Evolutionary conservation across 2,329 filamentous ascomycete species (phyloP).

Genomic region (Bimuria novae-zelandiae): DNA sequence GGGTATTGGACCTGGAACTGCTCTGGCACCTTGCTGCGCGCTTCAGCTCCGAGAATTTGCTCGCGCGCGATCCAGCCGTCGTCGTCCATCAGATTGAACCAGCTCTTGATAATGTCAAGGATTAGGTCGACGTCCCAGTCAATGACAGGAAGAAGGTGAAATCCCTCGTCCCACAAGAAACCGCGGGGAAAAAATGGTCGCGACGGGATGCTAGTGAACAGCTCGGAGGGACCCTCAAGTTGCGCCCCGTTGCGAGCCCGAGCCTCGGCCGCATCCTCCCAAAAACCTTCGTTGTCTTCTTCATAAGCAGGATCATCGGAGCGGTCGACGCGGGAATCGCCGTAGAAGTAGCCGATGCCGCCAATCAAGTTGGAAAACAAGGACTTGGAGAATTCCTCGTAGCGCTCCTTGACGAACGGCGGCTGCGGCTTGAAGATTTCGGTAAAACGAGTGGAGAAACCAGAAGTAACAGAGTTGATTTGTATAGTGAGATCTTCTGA

Average conservation of each 20-base stretch:
- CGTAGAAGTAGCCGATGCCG: conserved; percentile 94
- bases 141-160: conserved; percentile 86
- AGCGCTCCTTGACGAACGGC: conserved; percentile 75
- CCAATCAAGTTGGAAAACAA: conserved; percentile 95
- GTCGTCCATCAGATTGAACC: conserved; percentile 94
- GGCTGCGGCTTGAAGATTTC: conserved; percentile 72
- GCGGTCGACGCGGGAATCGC: conserved; percentile 83
- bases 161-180: conserved; percentile 98
- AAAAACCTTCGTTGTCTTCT: conserved; percentile 93
- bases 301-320: conserved; percentile 93
- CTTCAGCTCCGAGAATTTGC: conserved; percentile 90
- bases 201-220: conserved; percentile 91
- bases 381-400: conserved; percentile 79
- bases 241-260: conserved; percentile 69
- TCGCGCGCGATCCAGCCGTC: conserved; percentile 98
- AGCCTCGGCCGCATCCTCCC: conserved; percentile 86
- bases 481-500: conserved; percentile 70
- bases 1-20: conserved; percentile 97
- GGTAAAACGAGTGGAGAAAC: conserved; percentile 76
- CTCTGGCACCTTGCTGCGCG: conserved; percentile 87
- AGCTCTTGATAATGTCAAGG: conserved; percentile 86
- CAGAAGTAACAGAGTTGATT: conserved; percentile 67
- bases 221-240: conserved; percentile 79
- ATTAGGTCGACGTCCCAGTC: conserved; percentile 92
- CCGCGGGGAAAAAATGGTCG: conserved; percentile 94